These are phyloP conservation scores for Candida ovalis DNA, from an alignment of 805 yeast species.

Conservation along the genomic window DNA sequence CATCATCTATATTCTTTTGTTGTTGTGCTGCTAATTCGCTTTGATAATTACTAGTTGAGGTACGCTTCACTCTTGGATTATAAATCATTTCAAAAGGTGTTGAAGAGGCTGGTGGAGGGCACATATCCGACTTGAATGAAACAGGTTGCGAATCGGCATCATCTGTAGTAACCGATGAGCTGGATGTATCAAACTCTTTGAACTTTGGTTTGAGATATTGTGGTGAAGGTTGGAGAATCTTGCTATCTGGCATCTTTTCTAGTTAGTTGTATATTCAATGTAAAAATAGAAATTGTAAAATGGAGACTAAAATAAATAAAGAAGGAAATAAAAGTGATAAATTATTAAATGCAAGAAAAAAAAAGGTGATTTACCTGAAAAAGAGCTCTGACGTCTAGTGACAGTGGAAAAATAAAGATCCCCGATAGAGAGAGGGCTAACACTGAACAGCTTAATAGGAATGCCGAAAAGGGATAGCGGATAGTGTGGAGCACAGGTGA, in stretches of 20 bases:
- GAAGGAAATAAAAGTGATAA: no score
- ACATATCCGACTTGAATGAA: slow-evolving; percentile 7
- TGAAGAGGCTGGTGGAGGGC: slow-evolving; percentile 20
- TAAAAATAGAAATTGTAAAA: no score
- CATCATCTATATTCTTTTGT: slow-evolving; percentile 6
- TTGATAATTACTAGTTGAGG: slow-evolving; percentile 19
- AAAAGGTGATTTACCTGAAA: no score
- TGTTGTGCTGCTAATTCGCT: slow-evolving; percentile 21
- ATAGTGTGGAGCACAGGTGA: no score
- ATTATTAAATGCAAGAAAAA: no score
- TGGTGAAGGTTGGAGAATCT: not conserved
- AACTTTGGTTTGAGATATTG: slow-evolving; percentile 1
- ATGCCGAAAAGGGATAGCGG: no score
- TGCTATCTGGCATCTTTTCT: not conserved
- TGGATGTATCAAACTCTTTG: not conserved
- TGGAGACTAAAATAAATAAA: no score
- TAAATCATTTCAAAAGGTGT: slow-evolving; percentile 13
- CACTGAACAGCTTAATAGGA: no score
- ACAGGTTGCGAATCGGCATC: slow-evolving; percentile 4
- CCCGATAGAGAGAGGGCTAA: no score
- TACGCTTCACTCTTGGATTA: slow-evolving; percentile 11
- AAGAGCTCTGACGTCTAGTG: no score
- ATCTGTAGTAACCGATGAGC: not conserved
- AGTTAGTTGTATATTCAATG: no score
- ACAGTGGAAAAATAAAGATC: no score